Evolutionary conservation across 1,284 basidiomycete genomes (phyloP).

Genomic region (Ceratobasidium theobromae): DNA sequence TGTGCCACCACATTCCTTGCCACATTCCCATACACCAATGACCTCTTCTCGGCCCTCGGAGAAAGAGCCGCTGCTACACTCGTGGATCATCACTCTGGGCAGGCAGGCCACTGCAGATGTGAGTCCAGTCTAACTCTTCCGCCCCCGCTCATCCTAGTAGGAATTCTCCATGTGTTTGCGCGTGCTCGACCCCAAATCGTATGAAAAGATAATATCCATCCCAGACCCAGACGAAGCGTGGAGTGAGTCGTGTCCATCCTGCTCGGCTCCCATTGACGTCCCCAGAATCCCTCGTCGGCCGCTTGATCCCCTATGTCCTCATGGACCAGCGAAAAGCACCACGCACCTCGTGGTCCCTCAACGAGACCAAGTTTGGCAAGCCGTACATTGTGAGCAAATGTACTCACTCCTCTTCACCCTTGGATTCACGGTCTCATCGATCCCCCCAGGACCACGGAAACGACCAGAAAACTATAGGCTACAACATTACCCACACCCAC

Average conservation of each 20-base stretch:
- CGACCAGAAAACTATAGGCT: slow-evolving; percentile 61
- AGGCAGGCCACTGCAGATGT: slow-evolving; percentile 67
- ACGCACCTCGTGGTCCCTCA: slow-evolving; percentile 67
- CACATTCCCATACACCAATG: neutral
- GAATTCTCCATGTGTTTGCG: slow-evolving; percentile 35
- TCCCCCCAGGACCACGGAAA: slow-evolving; percentile 30
- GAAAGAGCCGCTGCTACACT: slow-evolving; percentile 40
- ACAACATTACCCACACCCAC: slow-evolving; percentile 66
- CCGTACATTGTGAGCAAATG: slow-evolving; percentile 65
- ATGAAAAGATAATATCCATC: slow-evolving; percentile 58
- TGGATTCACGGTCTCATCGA: slow-evolving; percentile 8
- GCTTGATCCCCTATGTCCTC: slow-evolving; percentile 77
- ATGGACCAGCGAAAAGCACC: slow-evolving; percentile 79
- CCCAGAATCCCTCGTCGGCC: slow-evolving; percentile 64
- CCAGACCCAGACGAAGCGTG: slow-evolving; percentile 60
- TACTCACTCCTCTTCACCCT: neutral
- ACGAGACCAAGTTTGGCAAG: slow-evolving; percentile 60
- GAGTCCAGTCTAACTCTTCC: slow-evolving; percentile 9
- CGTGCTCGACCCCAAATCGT: slow-evolving; percentile 52
- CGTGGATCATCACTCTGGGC: slow-evolving; percentile 75
- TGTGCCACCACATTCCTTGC: neutral
- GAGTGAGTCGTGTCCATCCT: slow-evolving; percentile 50
- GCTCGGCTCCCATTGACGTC: neutral
- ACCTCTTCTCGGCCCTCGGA: slow-evolving; percentile 11
- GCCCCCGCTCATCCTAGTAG: slow-evolving; percentile 2